A percentile compares a stretch with the other conserved stretches of the same genome.
These are phyloP conservation scores for Lepraria neglecta DNA, from an alignment of 495 filamentous ascomycete genomes.

Conservation along the genomic window DNA sequence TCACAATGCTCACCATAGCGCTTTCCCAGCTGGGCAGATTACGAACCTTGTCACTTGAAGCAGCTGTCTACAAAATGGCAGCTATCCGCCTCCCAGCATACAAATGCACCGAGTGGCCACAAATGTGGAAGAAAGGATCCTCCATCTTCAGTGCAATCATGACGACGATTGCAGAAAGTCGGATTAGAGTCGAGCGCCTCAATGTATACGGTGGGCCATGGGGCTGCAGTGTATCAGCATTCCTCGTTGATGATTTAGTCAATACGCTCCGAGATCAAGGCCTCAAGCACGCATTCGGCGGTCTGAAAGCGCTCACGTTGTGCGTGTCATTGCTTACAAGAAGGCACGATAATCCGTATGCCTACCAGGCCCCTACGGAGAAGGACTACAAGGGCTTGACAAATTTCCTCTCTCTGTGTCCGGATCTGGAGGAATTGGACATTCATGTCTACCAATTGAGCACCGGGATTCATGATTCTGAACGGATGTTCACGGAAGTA, in stretches of 20 bases:
- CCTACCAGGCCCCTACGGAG: not conserved
- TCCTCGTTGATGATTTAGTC: not conserved
- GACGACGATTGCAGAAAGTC: not conserved
- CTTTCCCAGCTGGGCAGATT: not conserved
- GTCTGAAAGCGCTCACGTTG: not conserved
- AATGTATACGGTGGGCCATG: not conserved
- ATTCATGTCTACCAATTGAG: not conserved
- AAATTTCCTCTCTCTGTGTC: conserved; percentile 1
- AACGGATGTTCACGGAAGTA: not conserved
- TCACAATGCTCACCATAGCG: conserved; percentile 6
- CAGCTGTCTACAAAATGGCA: conserved; percentile 5
- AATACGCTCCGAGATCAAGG: not conserved
- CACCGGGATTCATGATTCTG: accelerated
- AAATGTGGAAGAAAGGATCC: conserved; percentile 2
- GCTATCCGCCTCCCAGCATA: conserved; percentile 4
- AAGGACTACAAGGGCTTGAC: not conserved
- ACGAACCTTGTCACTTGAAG: not conserved
- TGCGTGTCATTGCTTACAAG: not conserved
- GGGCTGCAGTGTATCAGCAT: not conserved
- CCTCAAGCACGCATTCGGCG: not conserved
- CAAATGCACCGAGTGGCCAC: not conserved
- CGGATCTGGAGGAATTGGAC: not conserved
- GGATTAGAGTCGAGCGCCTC: not conserved
- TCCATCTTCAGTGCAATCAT: not conserved
- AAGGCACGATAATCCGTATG: not conserved